Evolutionary conservation across 345 rosid genomes (phyloP), one percentile per base, ranked within the genome.

Genomic region (Lagerstroemia speciosa): DNA sequence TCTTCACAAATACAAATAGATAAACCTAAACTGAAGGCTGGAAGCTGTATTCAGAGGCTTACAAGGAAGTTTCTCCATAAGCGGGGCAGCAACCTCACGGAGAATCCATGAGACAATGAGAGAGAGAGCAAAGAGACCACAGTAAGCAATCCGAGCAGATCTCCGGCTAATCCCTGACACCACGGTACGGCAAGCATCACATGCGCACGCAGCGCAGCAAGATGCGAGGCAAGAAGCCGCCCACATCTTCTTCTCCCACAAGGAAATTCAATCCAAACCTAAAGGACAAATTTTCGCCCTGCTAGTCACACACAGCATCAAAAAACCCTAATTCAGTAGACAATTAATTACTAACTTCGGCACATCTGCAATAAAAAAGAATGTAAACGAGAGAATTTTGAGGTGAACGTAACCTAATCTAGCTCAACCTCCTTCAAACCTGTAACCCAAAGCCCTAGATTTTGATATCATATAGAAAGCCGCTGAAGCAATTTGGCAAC

Each of bases 151-250:
- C 77, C 99, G 87, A 17, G 98, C 99, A 5, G 99, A 95, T 57
- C 83, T 85, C 74, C 99, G 73, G 90, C 99, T 92, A 58, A 95
- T 90, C 14, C 97, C 85, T 3, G 96, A 90, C 50, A 92, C 97
- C 65, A 84, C 99, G 0, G 96, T 82, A 53, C 96, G 87, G 64
- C 98, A 92, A 2, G 99, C 98, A 65, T 92, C 91, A 70, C 99
- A 95, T 12, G 99, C 99, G 70, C 99, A 95, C 2, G 96, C 89
- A 9, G 98, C 99, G 69, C 98, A 92, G 75, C 99, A 92, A 58
- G 98, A 90, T 64, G 99, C 99, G 5, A 95, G 92, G 83, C 99
- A 95, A 71, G 99, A 86, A 43, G 99, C 99, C 37, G 99, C 98
- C 89, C 89, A 95, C 99, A 92, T 95, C 76, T 74, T 85, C 41